These are phyloP conservation scores for Cyphellophora attinorum DNA, from an alignment of 2,329 filamentous ascomycete species.

Conservation along the genomic window DNA sequence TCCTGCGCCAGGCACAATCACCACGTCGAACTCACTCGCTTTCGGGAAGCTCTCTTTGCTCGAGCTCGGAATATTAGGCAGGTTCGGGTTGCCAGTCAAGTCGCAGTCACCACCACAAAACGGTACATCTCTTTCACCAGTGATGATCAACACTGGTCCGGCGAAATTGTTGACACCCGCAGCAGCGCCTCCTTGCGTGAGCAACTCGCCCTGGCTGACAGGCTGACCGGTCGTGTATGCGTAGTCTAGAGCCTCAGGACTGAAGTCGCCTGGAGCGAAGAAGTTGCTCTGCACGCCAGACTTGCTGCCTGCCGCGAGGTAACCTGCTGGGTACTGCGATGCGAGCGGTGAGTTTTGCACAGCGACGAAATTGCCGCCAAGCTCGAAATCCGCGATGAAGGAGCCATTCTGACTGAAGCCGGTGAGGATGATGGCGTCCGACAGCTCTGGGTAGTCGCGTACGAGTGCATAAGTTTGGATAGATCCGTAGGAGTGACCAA, in stretches of 20 bases:
- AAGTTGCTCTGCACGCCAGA: constrained; percentile 34
- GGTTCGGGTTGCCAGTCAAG: constrained; percentile 29
- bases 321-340: constrained; percentile 44
- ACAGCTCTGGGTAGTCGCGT: constrained; percentile 31
- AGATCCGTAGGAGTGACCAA: constrained; percentile 56
- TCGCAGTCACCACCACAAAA: constrained; percentile 56
- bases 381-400: constrained; percentile 30
- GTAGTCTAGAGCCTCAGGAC: constrained; percentile 40
- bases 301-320: constrained; percentile 39
- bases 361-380: constrained; percentile 11
- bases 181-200: constrained; percentile 41
- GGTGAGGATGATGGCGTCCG: constrained; percentile 51
- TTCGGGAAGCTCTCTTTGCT: constrained; percentile 35
- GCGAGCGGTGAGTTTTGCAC: constrained; percentile 22
- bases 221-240: constrained; percentile 44
- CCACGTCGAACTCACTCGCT: constrained; percentile 41
- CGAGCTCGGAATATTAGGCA: constrained; percentile 35
- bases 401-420: constrained; percentile 46
- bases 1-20: constrained; percentile 43
- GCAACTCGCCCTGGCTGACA: constrained; percentile 47
- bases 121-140: constrained; percentile 42
- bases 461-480: constrained; percentile 48
- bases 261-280: constrained; percentile 44
- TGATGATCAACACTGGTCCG: constrained; percentile 51
- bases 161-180: constrained; percentile 26